These are phyloP conservation scores for Zygosaccharomyces sapae DNA, from an alignment of 1,139 yeast genomes.

Conservation along the genomic window DNA sequence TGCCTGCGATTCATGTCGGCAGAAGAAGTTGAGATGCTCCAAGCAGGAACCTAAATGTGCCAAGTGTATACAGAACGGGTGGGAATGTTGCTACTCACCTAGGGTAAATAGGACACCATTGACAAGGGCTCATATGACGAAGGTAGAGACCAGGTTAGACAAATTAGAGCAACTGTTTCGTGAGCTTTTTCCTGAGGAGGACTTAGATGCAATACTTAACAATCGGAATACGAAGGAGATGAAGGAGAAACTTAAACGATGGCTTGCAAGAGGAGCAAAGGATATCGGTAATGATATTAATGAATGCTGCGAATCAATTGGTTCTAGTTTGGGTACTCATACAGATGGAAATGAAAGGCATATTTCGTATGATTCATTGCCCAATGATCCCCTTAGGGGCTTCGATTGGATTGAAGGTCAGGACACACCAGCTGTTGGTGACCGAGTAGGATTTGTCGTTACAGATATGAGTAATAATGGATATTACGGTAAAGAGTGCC, in stretches of 20 bases:
- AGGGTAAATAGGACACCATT: slow-evolving; percentile 73
- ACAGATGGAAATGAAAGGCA: slow-evolving; percentile 22
- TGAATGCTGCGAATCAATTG: slow-evolving; percentile 9
- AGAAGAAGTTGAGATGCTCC: slow-evolving; percentile 54
- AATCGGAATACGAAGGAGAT: slow-evolving; percentile 8
- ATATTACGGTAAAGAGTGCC: slow-evolving; percentile 58
- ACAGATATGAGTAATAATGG: slow-evolving; percentile 50
- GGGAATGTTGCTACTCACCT: slow-evolving; percentile 78
- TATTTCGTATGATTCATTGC: slow-evolving; percentile 39
- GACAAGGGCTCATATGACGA: slow-evolving; percentile 75
- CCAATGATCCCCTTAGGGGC: slow-evolving; percentile 45
- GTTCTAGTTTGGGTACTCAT: slow-evolving; percentile 9
- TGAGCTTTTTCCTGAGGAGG: slow-evolving; percentile 42
- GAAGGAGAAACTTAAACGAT: slow-evolving; percentile 5
- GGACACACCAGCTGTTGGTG: slow-evolving; percentile 35
- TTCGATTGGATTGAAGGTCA: slow-evolving; percentile 57
- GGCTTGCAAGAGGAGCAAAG: slow-evolving; percentile 6
- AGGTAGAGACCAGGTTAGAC: slow-evolving; percentile 62
- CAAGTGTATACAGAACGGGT: slow-evolving; percentile 66
- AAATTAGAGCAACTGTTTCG: slow-evolving; percentile 52
- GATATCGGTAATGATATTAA: slow-evolving; percentile 8
- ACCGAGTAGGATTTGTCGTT: slow-evolving; percentile 55
- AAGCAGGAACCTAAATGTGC: slow-evolving; percentile 70
- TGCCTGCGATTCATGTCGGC: slow-evolving; percentile 48
- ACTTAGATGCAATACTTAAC: slow-evolving; percentile 40